Base-by-base conservation (phyloP, 1,284 basidiomycete species). In the Heterobasidion parviporum region DNA sequence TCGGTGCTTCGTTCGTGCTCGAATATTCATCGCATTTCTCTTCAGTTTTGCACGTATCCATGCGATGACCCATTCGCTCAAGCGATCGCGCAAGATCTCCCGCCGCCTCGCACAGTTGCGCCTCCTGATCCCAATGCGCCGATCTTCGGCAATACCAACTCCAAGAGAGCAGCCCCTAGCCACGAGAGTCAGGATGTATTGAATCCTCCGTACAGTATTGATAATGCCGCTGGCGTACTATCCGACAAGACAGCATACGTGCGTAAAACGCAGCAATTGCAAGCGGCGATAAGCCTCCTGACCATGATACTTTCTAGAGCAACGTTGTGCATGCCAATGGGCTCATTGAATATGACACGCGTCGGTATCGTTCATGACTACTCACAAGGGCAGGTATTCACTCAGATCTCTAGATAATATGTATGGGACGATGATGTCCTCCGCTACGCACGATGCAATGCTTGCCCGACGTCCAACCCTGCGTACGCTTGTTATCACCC, bases 391-490 rank as follows among this genome's bases (percentile, higher is more conserved):
- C 26, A 26, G 4, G 26, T 26, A 5, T 26, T 26, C 26, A 26
- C 26, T 26, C 26, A 6, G 5, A 6, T 8, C 20, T 35, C 45
- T 56, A 69, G 72, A 87, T 70, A 88, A 87, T 59, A 67, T 89
- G 12, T 88, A 80, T 64, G 86, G 86, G 1, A 81, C 80, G 6
- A 84, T 86, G 79, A 87, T 88, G 85, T 83, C 82, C 8, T 72
- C 72, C 8, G 75, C 74, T 8, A 88, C 85, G 0, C 80, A 75
- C 45, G 67, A 80, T 26, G 84, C 85, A 2, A 78, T 89, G 76
- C 70, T 82, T 16, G 72, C 75, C 1, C 79, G 85, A 36, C 74
- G 81, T 16, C 84, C 85, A 2, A 81, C 78, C 1, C 68, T 76
- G 52, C 78, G 81, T 1, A 78, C 86, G 0, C 73, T 88, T 52